A percentile compares a stretch with the other conserved stretches of the same genome.
phyloP scores from a whole-genome alignment of 179 eudicot species.

The Corrigiola litoralis region DNA sequence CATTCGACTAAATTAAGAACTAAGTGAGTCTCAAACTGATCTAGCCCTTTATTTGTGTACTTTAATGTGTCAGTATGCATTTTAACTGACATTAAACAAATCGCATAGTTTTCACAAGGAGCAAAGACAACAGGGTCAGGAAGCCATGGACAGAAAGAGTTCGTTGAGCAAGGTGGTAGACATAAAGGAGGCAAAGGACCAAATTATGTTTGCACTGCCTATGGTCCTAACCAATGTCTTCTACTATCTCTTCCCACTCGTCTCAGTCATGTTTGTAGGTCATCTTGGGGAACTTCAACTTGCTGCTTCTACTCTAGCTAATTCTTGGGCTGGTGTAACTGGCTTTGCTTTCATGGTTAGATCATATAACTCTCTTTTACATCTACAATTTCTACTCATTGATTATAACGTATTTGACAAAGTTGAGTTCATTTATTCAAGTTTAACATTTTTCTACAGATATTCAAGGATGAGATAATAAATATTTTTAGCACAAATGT shows the following conservation, averaged over 20 bases:
- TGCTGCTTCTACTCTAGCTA: slow-evolving; percentile 53
- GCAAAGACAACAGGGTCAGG: no score
- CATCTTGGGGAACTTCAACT: slow-evolving; percentile 59
- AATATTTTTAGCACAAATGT: no score
- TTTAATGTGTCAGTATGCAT: no score
- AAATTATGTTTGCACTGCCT: slow-evolving; percentile 11
- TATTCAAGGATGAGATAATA: no score
- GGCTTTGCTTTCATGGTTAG: slow-evolving; percentile 53
- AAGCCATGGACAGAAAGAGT: neutral
- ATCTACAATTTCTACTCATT: no score
- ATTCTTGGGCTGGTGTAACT: slow-evolving; percentile 51
- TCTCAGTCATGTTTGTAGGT: slow-evolving; percentile 62
- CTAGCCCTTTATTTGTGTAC: no score
- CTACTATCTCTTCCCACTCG: slow-evolving; percentile 21
- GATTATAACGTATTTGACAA: no score
- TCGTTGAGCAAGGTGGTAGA: slow-evolving; percentile 12
- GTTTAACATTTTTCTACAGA: neutral
- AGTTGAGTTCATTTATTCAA: neutral
- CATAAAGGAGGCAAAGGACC: slow-evolving; percentile 9
- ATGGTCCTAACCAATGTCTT: slow-evolving; percentile 17
- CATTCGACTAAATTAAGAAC: no score
- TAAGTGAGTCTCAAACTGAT: no score
- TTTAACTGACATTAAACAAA: no score
- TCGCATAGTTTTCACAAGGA: no score
- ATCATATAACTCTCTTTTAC: neutral